These are phyloP conservation scores for Fusarium keratoplasticum DNA, from an alignment of 2,329 filamentous ascomycete species.

Conservation along the genomic window DNA sequence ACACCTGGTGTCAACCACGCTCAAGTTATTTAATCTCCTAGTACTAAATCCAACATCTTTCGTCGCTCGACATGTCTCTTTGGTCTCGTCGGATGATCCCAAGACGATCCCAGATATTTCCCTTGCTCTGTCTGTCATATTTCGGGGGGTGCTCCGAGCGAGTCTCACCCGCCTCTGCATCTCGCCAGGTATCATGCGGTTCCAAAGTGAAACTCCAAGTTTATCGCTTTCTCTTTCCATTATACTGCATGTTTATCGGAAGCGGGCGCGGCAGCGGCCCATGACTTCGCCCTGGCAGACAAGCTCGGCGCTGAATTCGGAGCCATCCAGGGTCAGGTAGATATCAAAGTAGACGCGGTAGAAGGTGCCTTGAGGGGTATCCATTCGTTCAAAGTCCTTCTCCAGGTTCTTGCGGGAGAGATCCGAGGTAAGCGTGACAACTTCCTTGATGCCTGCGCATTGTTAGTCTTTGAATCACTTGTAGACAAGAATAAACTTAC, in stretches of 20 bases:
- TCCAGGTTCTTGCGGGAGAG: slow-evolving; percentile 98
- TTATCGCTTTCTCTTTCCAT: slow-evolving; percentile 32
- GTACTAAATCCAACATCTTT: slow-evolving; percentile 40
- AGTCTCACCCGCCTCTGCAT: slow-evolving; percentile 23
- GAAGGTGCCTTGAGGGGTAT: slow-evolving; percentile 96
- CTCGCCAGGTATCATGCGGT: slow-evolving; percentile 45
- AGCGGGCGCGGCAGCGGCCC: slow-evolving; percentile 93
- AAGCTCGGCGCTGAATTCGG: slow-evolving; percentile 96
- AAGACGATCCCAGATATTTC: slow-evolving; percentile 24
- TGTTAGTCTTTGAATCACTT: slow-evolving; percentile 41
- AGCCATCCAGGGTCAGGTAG: slow-evolving; percentile 94
- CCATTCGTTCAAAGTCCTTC: slow-evolving; percentile 99
- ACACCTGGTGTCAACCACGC: slow-evolving; percentile 27
- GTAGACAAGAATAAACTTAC: slow-evolving; percentile 71
- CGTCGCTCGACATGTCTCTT: slow-evolving; percentile 27
- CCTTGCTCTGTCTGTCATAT: slow-evolving; percentile 4
- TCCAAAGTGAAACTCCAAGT: slow-evolving; percentile 41
- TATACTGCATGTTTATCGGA: slow-evolving; percentile 64
- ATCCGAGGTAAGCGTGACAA: slow-evolving; percentile 96
- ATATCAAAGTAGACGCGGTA: slow-evolving; percentile 85
- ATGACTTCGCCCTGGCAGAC: slow-evolving; percentile 99
- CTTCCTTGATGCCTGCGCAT: slow-evolving; percentile 91
- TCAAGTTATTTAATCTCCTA: slow-evolving; percentile 27
- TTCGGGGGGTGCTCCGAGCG: slow-evolving; percentile 7
- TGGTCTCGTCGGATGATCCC: slow-evolving; percentile 18